Evolutionary conservation across 2,329 filamentous ascomycete species (phyloP), one percentile per base, ranked within the genome.

Genomic region (Fonsecaea monophora): DNA sequence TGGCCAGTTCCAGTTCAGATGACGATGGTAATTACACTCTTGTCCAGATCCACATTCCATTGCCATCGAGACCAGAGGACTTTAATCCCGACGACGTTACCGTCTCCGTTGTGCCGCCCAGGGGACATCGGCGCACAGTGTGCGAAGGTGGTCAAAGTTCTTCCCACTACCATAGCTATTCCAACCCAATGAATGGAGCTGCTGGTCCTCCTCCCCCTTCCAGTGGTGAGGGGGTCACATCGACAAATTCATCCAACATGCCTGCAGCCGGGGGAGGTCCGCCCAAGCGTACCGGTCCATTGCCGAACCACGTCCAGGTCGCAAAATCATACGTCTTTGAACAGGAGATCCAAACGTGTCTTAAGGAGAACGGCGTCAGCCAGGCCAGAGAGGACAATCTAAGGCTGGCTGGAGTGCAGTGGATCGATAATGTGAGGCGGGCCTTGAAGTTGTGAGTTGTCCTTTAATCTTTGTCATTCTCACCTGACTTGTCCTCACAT

Each of bases 401-500:
- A 71, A 89, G 94, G 60, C 81, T 98, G 53, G 92, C 95, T 74
- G 95, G 94, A 18, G 90, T 97, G 9, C 87, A 92, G 66, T 90
- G 94, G 84, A 94, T 99, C 69, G 92, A 97, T 75, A 91, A 89
- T 68, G 90, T 96, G 50, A 87, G 94, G 56, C 88, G 89, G 73
- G 86, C 87, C 25, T 83, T 99, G 59, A 90, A 92, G 72, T 81
- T 99, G 90, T 95, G 81, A 74, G 89, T 81, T 40, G 50, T 67
- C 35, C 67, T 45, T n/a, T 25, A 32, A 6, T 32, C n/a, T 42
- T 66, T 40, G 21, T 37, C 18, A 21, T 34, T 48, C 34, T 53
- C 37, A 21, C 25, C 25, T 25, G 25, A 50, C 9, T 8, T 4
- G 8, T 10, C 7, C 45, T 25, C 45, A 3, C 10, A 1, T 7